phyloP scores from a whole-genome alignment of 2,329 filamentous ascomycete species.

The Penicillium brevicompactum region DNA sequence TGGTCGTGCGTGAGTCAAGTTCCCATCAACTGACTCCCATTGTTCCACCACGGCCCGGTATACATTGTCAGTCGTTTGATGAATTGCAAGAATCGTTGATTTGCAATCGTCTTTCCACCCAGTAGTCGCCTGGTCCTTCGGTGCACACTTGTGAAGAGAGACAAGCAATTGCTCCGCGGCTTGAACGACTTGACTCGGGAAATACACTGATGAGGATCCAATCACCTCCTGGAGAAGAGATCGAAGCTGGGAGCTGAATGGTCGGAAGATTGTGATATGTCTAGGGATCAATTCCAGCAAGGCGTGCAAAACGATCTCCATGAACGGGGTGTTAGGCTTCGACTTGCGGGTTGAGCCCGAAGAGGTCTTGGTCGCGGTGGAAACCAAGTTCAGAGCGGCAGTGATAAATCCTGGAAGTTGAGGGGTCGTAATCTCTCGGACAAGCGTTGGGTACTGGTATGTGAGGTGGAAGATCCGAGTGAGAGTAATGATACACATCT shows the following conservation, averaged over 20 bases:
- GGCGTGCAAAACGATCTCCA: constrained; percentile 71
- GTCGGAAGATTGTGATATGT: constrained; percentile 81
- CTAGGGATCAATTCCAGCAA: constrained; percentile 73
- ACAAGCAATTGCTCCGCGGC: constrained; percentile 68
- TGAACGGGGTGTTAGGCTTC: constrained; percentile 50
- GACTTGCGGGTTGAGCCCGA: constrained; percentile 38
- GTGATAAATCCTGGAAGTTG: constrained; percentile 74
- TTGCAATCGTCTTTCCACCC: constrained; percentile 75
- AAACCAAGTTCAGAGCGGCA: constrained; percentile 68
- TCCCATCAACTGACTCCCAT: constrained; percentile 69
- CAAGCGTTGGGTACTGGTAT: constrained; percentile 77
- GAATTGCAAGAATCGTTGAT: constrained; percentile 64
- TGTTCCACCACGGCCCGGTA: constrained; percentile 80
- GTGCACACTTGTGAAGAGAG: constrained; percentile 75
- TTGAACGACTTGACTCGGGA: constrained; percentile 57
- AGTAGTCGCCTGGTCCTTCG: constrained; percentile 73
- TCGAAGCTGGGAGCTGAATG: constrained; percentile 70
- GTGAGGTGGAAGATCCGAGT: constrained; percentile 83
- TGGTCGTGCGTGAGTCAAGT: constrained; percentile 35
- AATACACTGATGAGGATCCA: constrained; percentile 60
- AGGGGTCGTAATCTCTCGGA: constrained; percentile 85
- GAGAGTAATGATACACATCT: constrained; percentile 73
- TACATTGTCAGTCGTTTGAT: constrained; percentile 72
- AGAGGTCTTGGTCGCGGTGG: constrained; percentile 44
- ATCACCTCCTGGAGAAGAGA: constrained; percentile 62